These are phyloP conservation scores for Flaveria linearis DNA, from an alignment of 129 eudicot genomes.

Conservation along the genomic window DNA sequence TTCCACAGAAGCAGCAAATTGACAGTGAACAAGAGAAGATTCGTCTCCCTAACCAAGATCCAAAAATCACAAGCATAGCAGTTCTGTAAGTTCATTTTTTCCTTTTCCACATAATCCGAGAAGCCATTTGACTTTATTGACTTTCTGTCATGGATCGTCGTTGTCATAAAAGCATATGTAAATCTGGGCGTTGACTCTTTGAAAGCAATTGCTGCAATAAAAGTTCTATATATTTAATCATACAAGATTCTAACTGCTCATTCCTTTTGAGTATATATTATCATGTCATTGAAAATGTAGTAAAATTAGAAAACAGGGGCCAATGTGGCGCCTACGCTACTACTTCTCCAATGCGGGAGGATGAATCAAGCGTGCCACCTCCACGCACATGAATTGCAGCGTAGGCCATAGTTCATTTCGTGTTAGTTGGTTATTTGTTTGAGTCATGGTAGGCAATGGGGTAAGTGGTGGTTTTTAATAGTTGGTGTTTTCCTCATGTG, in stretches of 20 bases:
- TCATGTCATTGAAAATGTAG: too few species aligned
- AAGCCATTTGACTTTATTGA: slow-evolving; percentile 19
- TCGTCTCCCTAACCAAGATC: slow-evolving; percentile 38
- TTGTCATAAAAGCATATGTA: slow-evolving; percentile 20
- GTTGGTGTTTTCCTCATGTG: too few species aligned
- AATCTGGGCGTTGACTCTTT: slow-evolving; percentile 17
- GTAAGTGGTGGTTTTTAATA: too few species aligned
- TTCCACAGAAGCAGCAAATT: slow-evolving; percentile 41
- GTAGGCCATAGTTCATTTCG: too few species aligned
- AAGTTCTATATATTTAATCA: neutral
- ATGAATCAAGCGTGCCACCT: too few species aligned
- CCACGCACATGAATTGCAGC: too few species aligned
- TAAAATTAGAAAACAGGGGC: too few species aligned
- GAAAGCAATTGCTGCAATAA: slow-evolving; percentile 21
- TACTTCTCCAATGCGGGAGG: too few species aligned
- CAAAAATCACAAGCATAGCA: slow-evolving; percentile 42
- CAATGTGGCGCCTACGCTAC: too few species aligned
- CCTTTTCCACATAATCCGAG: slow-evolving; percentile 4
- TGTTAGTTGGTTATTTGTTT: too few species aligned
- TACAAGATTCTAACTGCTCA: neutral
- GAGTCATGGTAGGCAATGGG: too few species aligned
- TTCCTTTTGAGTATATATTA: too few species aligned
- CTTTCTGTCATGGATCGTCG: slow-evolving; percentile 21
- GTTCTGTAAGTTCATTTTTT: slow-evolving; percentile 35
- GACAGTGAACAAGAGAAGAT: slow-evolving; percentile 38